These are phyloP conservation scores for Pneumocystis oryctolagi DNA, from an alignment of 1,139 yeast species.

Conservation along the genomic window DNA sequence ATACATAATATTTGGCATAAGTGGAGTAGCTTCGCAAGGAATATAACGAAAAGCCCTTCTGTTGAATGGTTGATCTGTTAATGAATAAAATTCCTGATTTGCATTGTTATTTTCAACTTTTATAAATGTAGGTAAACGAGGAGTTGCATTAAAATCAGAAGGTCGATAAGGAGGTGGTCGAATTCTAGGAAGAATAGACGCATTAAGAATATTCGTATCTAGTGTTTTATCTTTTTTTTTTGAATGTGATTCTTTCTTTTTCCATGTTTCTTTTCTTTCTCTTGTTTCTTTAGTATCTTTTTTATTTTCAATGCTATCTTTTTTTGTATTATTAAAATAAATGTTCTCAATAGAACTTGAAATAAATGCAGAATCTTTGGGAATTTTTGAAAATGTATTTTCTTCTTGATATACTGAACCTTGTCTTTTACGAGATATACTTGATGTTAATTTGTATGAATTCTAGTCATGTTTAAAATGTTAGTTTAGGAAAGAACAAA, in stretches of 20 bases:
- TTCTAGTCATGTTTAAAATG: neutral
- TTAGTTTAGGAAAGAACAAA: neutral
- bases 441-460: neutral
- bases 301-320: neutral
- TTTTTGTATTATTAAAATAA: neutral
- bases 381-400: neutral
- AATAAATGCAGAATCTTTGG: neutral
- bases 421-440: neutral
- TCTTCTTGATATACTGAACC: neutral
- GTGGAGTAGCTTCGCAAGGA: slow-evolving; percentile 61
- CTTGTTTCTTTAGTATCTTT: neutral
- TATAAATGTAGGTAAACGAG: slow-evolving; percentile 17
- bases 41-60: slow-evolving; percentile 69
- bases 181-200: slow-evolving; percentile 12
- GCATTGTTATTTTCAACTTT: slow-evolving; percentile 8
- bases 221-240: neutral
- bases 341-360: neutral
- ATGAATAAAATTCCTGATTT: slow-evolving; percentile 27
- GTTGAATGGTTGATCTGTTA: slow-evolving; percentile 69
- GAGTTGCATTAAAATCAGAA: slow-evolving; percentile 18
- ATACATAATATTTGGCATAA: slow-evolving; percentile 45
- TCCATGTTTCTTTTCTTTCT: slow-evolving; percentile 1
- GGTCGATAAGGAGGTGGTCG: slow-evolving; percentile 19
- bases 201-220: neutral
- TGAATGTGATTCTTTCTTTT: neutral